These are phyloP conservation scores for Populus simonii DNA, from an alignment of 345 rosid species.

Conservation along the genomic window DNA sequence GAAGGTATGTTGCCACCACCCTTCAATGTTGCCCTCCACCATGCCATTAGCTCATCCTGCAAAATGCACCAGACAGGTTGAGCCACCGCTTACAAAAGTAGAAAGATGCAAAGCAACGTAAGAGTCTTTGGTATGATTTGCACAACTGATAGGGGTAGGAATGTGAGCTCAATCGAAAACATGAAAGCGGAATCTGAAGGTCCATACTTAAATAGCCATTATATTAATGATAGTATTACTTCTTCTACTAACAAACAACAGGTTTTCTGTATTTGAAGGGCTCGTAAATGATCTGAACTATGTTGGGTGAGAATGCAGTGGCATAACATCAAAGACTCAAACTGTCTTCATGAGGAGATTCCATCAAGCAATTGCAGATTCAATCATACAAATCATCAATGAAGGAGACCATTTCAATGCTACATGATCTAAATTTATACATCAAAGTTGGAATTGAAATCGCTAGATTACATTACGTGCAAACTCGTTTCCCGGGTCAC, in stretches of 20 bases:
- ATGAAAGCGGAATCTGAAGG: not conserved
- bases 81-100: not conserved
- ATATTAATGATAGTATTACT: not conserved
- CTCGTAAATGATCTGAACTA: not conserved
- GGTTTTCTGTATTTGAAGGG: not conserved
- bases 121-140: too few species aligned
- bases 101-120: not conserved
- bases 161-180: too few species aligned
- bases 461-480: not conserved
- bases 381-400: not conserved
- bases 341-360: not conserved
- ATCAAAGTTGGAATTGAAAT: not conserved
- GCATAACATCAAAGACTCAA: not conserved
- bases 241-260: not conserved
- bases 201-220: not conserved
- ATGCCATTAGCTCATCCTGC: conserved; percentile 83
- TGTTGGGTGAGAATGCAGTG: not conserved
- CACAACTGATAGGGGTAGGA: too few species aligned
- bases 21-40: conserved; percentile 48
- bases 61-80: not conserved
- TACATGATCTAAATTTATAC: not conserved
- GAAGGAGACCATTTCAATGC: not conserved
- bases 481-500: not conserved
- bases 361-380: not conserved
- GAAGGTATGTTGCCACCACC: conserved; percentile 42